A percentile compares a stretch with the other conserved stretches of the same genome.
phyloP scores from a whole-genome alignment of 2,329 filamentous ascomycete species.

The Rutstroemia sp. region DNA sequence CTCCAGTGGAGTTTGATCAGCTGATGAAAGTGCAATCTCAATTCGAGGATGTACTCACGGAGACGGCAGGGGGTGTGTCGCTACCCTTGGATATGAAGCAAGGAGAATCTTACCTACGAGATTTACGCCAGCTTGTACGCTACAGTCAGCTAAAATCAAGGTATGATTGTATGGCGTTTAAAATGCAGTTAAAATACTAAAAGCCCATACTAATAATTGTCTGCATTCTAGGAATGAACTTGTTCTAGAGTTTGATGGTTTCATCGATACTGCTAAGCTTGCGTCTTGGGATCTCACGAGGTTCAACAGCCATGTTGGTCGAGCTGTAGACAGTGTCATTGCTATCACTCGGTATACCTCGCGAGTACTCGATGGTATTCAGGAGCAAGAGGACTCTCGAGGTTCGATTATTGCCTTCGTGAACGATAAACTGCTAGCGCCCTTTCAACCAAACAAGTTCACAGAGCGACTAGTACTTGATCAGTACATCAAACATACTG shows the following conservation, averaged over 20 bases:
- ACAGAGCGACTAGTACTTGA: conserved; percentile 59
- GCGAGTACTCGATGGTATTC: conserved; percentile 33
- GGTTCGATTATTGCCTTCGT: conserved; percentile 35
- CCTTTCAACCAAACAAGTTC: conserved; percentile 54
- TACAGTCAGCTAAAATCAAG: conserved; percentile 58
- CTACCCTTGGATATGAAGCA: conserved; percentile 75
- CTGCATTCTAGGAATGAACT: conserved; percentile 52
- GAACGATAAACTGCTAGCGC: conserved; percentile 42
- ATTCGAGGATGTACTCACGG: conserved; percentile 69
- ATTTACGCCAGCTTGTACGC: conserved; percentile 64
- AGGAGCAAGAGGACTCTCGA: conserved; percentile 21
- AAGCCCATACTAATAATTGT: neutral
- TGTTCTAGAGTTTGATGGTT: conserved; percentile 67
- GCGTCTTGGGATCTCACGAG: conserved; percentile 60
- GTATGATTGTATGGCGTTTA: conserved; percentile 15
- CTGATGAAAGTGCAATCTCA: conserved; percentile 68
- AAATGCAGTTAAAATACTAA: too few species aligned
- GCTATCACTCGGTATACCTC: conserved; percentile 71
- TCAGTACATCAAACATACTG: conserved; percentile 68
- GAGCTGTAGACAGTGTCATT: conserved; percentile 67
- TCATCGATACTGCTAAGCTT: conserved; percentile 60
- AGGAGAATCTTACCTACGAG: conserved; percentile 65
- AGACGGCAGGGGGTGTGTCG: conserved; percentile 55
- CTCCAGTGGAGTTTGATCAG: conserved; percentile 57
- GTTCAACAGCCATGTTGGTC: conserved; percentile 71